Percentiles rank a stretch among this genome's conserved stretches.
phyloP scores from a whole-genome alignment of 257 asterid species.

The Linaria vulgaris region DNA sequence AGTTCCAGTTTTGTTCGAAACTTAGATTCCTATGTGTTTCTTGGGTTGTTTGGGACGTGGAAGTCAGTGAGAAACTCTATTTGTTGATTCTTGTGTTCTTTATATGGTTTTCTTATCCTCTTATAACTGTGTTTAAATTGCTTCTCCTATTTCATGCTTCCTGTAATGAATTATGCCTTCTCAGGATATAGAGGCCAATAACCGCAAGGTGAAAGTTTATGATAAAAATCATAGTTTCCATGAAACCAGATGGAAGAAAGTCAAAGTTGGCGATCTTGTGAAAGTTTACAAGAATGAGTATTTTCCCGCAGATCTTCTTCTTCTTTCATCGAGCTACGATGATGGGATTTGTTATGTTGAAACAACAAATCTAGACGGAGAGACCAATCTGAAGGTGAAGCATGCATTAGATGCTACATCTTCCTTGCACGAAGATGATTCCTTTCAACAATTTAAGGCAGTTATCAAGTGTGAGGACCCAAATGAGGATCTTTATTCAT shows the following conservation, averaged over 20 bases:
- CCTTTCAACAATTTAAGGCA: slow-evolving; percentile 61
- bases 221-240: slow-evolving; percentile 44
- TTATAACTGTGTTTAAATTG: too few species aligned
- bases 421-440: slow-evolving; percentile 46
- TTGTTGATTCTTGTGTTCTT: neutral
- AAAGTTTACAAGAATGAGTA: slow-evolving; percentile 82
- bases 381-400: slow-evolving; percentile 91
- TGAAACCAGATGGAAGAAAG: slow-evolving; percentile 65
- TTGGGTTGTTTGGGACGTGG: neutral
- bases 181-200: slow-evolving; percentile 90
- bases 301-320: slow-evolving; percentile 85
- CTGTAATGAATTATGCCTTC: slow-evolving; percentile 25
- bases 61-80: neutral
- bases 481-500: slow-evolving; percentile 88
- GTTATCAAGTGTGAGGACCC: slow-evolving; percentile 90
- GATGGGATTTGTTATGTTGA: slow-evolving; percentile 96
- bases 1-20: neutral
- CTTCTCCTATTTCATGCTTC: neutral
- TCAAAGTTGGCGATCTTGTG: slow-evolving; percentile 86
- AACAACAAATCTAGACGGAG: slow-evolving; percentile 92
- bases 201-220: slow-evolving; percentile 64
- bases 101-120: too few species aligned
- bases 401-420: slow-evolving; percentile 79
- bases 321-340: slow-evolving; percentile 82
- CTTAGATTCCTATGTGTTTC: neutral